phyloP scores from a whole-genome alignment of 2,329 filamentous ascomycete genomes.

The Onygena corvina region DNA sequence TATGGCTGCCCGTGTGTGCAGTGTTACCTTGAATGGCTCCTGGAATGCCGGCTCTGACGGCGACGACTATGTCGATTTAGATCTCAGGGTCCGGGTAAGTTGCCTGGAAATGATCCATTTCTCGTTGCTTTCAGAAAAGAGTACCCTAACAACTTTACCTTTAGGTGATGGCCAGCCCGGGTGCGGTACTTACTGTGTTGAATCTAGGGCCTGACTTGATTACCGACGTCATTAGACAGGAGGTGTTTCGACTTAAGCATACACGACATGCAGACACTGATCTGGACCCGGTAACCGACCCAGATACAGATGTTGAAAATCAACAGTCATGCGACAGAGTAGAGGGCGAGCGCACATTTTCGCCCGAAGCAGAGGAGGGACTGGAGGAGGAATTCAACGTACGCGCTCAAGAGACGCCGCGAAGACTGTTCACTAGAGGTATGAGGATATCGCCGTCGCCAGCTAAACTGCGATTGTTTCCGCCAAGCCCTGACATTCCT shows the following conservation, averaged over 20 bases:
- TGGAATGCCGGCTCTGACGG: background rate
- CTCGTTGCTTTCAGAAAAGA: too few relatives aligned
- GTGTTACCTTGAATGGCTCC: background rate
- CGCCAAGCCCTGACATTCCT: constrained; percentile 10
- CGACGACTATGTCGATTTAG: background rate
- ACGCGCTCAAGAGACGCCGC: constrained; percentile 4
- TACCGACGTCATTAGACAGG: background rate
- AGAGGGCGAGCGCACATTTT: background rate
- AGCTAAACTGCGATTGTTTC: constrained; percentile 11
- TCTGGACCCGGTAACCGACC: background rate
- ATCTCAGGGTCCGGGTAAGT: constrained; percentile 1
- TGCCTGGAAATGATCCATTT: background rate
- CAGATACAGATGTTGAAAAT: background rate
- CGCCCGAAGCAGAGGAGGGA: background rate
- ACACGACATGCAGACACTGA: background rate
- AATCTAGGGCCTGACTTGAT: background rate
- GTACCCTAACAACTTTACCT: background rate
- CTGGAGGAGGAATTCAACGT: background rate
- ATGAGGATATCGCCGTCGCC: constrained; percentile 13
- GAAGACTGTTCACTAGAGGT: constrained; percentile 7
- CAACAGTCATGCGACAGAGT: background rate
- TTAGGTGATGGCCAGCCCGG: background rate
- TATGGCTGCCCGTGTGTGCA: background rate
- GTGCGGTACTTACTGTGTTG: background rate
- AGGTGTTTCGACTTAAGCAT: background rate